A percentile compares a stretch with the other conserved stretches of the same genome.
Evolutionary conservation across 805 yeast species (phyloP).

Genomic region (Wickerhamomyces ciferrii): DNA sequence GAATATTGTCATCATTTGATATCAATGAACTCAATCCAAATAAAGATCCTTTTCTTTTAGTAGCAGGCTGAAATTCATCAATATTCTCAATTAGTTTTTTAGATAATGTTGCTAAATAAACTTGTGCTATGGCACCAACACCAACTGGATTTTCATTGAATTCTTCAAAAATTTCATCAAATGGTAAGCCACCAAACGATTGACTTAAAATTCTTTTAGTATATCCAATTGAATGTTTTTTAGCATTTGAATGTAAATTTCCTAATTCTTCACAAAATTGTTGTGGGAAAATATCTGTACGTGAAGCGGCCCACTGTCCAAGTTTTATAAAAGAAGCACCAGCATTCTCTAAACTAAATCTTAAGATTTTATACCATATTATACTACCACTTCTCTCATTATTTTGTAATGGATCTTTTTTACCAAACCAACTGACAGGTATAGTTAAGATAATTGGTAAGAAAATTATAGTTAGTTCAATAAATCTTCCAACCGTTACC

Average conservation of each 20-base stretch:
- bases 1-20: slow-evolving; percentile 6
- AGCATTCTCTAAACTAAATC: slow-evolving; percentile 69
- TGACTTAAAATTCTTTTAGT: slow-evolving; percentile 55
- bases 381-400: slow-evolving; percentile 56
- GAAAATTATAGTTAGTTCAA: slow-evolving; percentile 62
- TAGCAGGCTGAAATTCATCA: slow-evolving; percentile 18
- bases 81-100: slow-evolving; percentile 34
- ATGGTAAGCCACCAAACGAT: slow-evolving; percentile 48
- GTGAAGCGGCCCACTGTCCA: slow-evolving; percentile 99
- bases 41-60: slow-evolving; percentile 17
- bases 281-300: slow-evolving; percentile 86
- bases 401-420: slow-evolving; percentile 10
- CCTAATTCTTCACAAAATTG: slow-evolving; percentile 76
- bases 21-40: slow-evolving; percentile 4
- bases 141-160: slow-evolving; percentile 78
- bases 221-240: slow-evolving; percentile 57
- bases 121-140: slow-evolving; percentile 99
- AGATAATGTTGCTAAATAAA: slow-evolving; percentile 68
- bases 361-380: slow-evolving; percentile 64
- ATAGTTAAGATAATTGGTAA: slow-evolving; percentile 59
- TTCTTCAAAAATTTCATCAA: slow-evolving; percentile 75
- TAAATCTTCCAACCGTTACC: slow-evolving; percentile 60
- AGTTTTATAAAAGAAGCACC: slow-evolving; percentile 90
- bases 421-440: slow-evolving; percentile 47
- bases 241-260: slow-evolving; percentile 76